Percentiles rank a stretch among this genome's conserved stretches.
phyloP scores from a whole-genome alignment of 2,329 filamentous ascomycete species.

The Chalaropsis ovoidea region DNA sequence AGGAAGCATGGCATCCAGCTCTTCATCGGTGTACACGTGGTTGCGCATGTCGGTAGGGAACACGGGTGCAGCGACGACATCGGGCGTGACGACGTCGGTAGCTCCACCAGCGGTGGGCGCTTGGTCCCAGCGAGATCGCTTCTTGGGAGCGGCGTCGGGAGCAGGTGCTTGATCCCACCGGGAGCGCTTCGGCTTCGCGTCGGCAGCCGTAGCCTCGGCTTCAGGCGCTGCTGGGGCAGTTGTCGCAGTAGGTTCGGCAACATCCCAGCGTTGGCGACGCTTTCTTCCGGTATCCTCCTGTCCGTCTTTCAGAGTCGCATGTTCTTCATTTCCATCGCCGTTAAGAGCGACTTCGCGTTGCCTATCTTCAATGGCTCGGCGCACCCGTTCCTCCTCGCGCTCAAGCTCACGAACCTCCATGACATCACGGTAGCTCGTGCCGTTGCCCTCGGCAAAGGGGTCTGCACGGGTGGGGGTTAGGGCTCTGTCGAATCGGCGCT shows the following conservation, averaged over 20 bases:
- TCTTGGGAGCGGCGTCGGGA: slow-evolving; percentile 50
- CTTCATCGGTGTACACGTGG: slow-evolving; percentile 78
- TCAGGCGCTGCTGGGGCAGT: slow-evolving; percentile 40
- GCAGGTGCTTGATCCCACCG: slow-evolving; percentile 79
- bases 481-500: slow-evolving; percentile 79
- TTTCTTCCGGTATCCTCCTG: slow-evolving; percentile 68
- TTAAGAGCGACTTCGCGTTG: slow-evolving; percentile 46
- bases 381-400: slow-evolving; percentile 82
- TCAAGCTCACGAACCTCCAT: slow-evolving; percentile 89
- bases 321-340: slow-evolving; percentile 43
- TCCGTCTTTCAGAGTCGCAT: slow-evolving; percentile 62
- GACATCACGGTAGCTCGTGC: slow-evolving; percentile 74
- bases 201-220: slow-evolving; percentile 38
- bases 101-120: slow-evolving; percentile 72
- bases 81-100: slow-evolving; percentile 56
- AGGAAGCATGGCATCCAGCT: slow-evolving; percentile 83
- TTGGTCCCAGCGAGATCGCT: slow-evolving; percentile 85
- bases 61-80: slow-evolving; percentile 64
- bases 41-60: slow-evolving; percentile 78
- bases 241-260: slow-evolving; percentile 34
- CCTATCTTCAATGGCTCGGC: slow-evolving; percentile 68
- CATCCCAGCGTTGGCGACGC: slow-evolving; percentile 94
- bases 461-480: slow-evolving; percentile 80
- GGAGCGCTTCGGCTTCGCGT: slow-evolving; percentile 60
- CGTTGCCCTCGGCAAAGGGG: slow-evolving; percentile 66